These are phyloP conservation scores for Xanthoceras sorbifolium DNA, from an alignment of 345 rosid species.

Conservation along the genomic window DNA sequence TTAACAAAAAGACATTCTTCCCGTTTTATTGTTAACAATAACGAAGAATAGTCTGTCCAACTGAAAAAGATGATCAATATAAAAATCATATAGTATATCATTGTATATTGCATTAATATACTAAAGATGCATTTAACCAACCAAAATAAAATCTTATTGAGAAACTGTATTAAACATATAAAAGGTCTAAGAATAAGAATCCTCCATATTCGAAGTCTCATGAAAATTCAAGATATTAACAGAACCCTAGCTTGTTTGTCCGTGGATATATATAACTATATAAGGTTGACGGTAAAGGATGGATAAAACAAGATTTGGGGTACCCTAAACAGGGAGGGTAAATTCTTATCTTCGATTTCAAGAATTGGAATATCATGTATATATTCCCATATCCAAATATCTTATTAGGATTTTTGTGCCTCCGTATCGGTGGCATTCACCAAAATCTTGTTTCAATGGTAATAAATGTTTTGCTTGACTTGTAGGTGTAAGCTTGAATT, in stretches of 20 bases:
- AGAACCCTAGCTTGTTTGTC: not conserved
- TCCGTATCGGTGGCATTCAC: not conserved
- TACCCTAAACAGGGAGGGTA: not conserved
- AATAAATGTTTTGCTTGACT: not conserved
- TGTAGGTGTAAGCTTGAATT: not conserved
- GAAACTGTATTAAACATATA: too few relatives aligned
- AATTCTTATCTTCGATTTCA: not conserved
- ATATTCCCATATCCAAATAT: not conserved
- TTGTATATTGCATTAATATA: too few relatives aligned
- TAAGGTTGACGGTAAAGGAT: too few relatives aligned
- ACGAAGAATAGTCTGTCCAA: too few relatives aligned
- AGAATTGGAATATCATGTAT: not conserved
- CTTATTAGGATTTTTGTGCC: not conserved
- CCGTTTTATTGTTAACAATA: too few relatives aligned
- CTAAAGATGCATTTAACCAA: too few relatives aligned
- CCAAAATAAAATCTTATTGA: too few relatives aligned
- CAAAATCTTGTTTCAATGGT: too few relatives aligned
- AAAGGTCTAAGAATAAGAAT: too few relatives aligned
- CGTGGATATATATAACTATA: not conserved
- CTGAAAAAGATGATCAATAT: too few relatives aligned
- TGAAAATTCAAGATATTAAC: not conserved
- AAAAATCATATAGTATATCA: too few relatives aligned
- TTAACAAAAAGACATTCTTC: too few relatives aligned
- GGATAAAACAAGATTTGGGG: not conserved
- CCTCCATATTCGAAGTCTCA: not conserved